Evolutionary conservation across 306 rosid species (phyloP), one percentile per base, ranked within the genome.

Genomic region (Erythrophleum fordii): DNA sequence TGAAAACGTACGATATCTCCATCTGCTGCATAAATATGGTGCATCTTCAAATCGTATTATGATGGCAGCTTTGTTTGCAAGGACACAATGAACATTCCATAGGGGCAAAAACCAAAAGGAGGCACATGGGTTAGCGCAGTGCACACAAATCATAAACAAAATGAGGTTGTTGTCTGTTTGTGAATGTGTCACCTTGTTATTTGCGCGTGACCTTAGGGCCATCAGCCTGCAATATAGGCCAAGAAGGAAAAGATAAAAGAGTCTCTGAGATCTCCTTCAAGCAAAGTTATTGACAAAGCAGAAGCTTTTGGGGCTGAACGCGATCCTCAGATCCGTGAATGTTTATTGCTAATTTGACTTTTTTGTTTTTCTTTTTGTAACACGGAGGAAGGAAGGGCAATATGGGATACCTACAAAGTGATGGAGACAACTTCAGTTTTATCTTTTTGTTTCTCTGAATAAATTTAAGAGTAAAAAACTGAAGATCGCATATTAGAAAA

Each of bases 311-410:
- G 78, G 81, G 78, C 83, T 85, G 80, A 78, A 78, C 67, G 73
- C n/a, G 6, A 48, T 48, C 53, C 6, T 10, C 49, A 1, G 72
- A 85, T 89, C 96, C 92, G 94, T 91, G 93, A 91, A 73, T 10
- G 49, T 3, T 12, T 45, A 45, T 12, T 45, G 13, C 49, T 45
- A 45, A 11, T 59, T 59, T 12, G n/a, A 26, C 8, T 26, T 11
- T 4, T 23, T 52, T 52, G 18, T 5, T 7, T 18, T 8, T 18
- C n/a, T 52, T 25, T 10, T 2, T 2, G 25, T 13, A 9, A 9
- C 46, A 9, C 16, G 3, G 16, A 4, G 5, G 5, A 45, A 45
- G 49, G 49, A 45, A 45, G 49, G 17, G 49, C 13, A 2, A 10
- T 42, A 13, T 42, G 46, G 46, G 4, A 48, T 48, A 16, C 53